phyloP scores from a whole-genome alignment of 2,329 filamentous ascomycete species.

The Metarhizium album region DNA sequence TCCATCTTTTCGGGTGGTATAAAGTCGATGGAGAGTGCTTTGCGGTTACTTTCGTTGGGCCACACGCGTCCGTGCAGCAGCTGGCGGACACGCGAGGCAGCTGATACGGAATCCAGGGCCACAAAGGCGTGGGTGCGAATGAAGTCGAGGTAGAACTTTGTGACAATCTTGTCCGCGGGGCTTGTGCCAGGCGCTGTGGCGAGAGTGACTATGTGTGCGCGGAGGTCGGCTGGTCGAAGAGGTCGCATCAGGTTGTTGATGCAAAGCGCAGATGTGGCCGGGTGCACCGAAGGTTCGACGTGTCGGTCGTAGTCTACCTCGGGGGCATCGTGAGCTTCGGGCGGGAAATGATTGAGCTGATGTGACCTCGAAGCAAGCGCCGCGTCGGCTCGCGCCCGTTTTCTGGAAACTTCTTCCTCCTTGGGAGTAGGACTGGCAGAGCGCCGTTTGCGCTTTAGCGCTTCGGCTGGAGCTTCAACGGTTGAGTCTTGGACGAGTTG shows the following conservation, averaged over 20 bases:
- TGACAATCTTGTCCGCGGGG: constrained; percentile 43
- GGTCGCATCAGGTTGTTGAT: constrained; percentile 87
- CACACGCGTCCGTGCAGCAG: constrained; percentile 70
- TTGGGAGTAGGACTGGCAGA: constrained; percentile 51
- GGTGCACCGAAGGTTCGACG: constrained; percentile 51
- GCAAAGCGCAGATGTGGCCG: constrained; percentile 69
- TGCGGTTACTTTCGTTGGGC: constrained; percentile 78
- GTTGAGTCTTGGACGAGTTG: not conserved
- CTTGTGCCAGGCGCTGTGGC: constrained; percentile 45
- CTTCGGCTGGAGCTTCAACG: constrained; percentile 24
- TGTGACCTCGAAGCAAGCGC: not conserved
- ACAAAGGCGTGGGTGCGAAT: constrained; percentile 85
- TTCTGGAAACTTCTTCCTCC: constrained; percentile 40
- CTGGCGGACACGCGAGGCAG: constrained; percentile 66
- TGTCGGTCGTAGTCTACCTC: constrained; percentile 24
- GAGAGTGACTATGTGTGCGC: constrained; percentile 57
- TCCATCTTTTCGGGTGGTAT: constrained; percentile 63
- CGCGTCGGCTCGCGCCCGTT: constrained; percentile 36
- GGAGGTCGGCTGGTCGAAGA: constrained; percentile 56
- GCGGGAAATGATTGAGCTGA: not conserved
- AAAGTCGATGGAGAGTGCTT: constrained; percentile 81
- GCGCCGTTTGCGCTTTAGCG: constrained; percentile 55
- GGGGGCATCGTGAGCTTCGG: constrained; percentile 6
- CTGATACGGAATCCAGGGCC: constrained; percentile 54
- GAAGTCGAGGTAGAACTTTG: constrained; percentile 67